A percentile compares a stretch with the other conserved stretches of the same genome.
Conservation (phyloP, 306 rosid genomes). For the Medicago ruthenica region DNA sequence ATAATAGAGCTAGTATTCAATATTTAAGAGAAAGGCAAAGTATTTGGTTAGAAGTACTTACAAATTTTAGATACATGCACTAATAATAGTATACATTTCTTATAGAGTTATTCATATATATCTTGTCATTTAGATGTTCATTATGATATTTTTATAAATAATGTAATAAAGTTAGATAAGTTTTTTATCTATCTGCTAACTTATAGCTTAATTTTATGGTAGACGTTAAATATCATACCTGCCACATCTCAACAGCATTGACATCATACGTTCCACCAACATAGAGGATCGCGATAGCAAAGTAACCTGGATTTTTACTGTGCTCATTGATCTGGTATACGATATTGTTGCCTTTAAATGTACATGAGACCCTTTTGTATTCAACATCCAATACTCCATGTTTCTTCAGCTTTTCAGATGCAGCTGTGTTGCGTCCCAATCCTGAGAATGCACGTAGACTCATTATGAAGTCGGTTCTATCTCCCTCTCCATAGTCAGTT, state of each 20-base stretch:
- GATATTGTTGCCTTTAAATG: conserved; percentile 46
- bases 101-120: too few relatives aligned
- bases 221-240: conserved; percentile 53
- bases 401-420: conserved; percentile 30
- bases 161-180: too few relatives aligned
- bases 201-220: too few relatives aligned
- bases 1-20: too few relatives aligned
- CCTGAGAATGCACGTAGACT: conserved; percentile 42
- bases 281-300: conserved; percentile 52
- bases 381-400: conserved; percentile 45
- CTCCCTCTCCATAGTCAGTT: conserved; percentile 52
- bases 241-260: conserved; percentile 56
- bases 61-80: too few relatives aligned
- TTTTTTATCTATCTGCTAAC: too few relatives aligned
- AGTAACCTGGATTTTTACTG: conserved; percentile 64
- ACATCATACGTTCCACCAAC: conserved; percentile 62
- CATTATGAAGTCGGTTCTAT: conserved; percentile 51
- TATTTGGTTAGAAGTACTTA: too few relatives aligned
- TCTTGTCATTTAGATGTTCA: too few relatives aligned
- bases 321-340: conserved; percentile 55
- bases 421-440: conserved; percentile 26
- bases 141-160: too few relatives aligned
- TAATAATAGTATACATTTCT: too few relatives aligned
- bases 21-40: too few relatives aligned
- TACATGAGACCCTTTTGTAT: conserved; percentile 54